A percentile compares a stretch with the other conserved stretches of the same genome.
Evolutionary conservation across 176 grass and related monocot species (phyloP).

Genomic region (Aegilops sharonensis): DNA sequence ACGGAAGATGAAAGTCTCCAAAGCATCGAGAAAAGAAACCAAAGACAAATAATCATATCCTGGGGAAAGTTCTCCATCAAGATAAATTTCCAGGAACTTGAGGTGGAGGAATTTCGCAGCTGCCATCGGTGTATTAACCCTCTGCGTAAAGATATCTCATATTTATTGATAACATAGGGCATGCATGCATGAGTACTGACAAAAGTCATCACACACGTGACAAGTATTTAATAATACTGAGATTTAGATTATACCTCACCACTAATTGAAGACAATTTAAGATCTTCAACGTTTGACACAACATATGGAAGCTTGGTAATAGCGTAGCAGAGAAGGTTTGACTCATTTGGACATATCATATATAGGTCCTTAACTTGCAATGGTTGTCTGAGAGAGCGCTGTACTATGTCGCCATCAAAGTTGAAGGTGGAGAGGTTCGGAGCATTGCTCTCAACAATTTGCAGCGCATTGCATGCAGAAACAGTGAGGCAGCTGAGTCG

Average conservation of each 20-base stretch:
- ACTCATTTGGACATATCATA: not conserved
- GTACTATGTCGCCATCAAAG: not conserved
- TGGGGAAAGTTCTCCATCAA: not conserved
- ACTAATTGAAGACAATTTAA: not conserved
- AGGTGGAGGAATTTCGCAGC: not conserved
- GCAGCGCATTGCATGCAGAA: not conserved
- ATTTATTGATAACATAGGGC: not conserved
- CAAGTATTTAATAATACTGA: not conserved
- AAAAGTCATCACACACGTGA: not conserved
- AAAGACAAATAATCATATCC: not conserved
- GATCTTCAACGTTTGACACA: not conserved
- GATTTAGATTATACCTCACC: not conserved
- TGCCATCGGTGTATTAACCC: not conserved
- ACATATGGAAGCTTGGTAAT: slow-evolving; percentile 1
- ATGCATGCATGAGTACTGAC: not conserved
- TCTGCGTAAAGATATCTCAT: not conserved
- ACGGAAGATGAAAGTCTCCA: not conserved
- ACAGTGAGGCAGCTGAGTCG: not conserved
- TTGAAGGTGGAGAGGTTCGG: not conserved
- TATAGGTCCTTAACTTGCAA: not conserved
- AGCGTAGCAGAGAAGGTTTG: not conserved
- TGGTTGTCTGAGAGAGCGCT: not conserved
- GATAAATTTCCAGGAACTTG: not conserved
- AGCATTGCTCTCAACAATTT: not conserved
- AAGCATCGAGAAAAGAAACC: not conserved